These are phyloP conservation scores for Beta corolliflora DNA, from an alignment of 179 eudicot species.

Conservation along the genomic window DNA sequence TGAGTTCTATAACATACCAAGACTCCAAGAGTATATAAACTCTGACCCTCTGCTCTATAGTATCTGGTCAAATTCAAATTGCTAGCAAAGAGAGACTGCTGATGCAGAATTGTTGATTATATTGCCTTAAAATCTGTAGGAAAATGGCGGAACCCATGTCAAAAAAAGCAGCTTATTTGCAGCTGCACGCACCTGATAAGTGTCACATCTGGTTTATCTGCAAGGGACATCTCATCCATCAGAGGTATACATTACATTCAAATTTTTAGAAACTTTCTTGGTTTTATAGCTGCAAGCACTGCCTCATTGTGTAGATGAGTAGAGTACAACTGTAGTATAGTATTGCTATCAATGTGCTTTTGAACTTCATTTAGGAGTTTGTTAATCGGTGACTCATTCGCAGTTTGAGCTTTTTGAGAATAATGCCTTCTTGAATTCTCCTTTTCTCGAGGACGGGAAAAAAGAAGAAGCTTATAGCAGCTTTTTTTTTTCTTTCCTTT, in stretches of 20 bases:
- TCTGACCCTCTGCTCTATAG: not conserved
- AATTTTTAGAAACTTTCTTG: no score
- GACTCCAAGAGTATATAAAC: not conserved
- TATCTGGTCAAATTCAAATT: not conserved
- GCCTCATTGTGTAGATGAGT: no score
- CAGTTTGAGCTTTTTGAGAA: not conserved
- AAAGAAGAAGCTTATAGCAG: not conserved
- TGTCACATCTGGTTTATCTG: no score
- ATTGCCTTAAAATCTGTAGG: no score
- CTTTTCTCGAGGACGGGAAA: not conserved
- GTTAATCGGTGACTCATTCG: not conserved
- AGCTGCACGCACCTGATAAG: no score
- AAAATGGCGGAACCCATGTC: no score
- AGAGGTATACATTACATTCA: no score
- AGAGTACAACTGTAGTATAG: not conserved
- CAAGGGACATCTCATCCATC: no score
- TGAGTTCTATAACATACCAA: not conserved
- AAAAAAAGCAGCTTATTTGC: no score
- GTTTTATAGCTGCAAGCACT: no score
- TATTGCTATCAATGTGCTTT: not conserved
- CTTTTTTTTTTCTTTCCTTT: no score
- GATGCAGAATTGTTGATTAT: not conserved
- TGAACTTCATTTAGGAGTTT: not conserved
- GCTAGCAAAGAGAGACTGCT: constrained; percentile 1
- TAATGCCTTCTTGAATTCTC: not conserved